Evolutionary conservation across 176 grass and related monocot genomes (phyloP).

Genomic region (Oryza rufipogon): DNA sequence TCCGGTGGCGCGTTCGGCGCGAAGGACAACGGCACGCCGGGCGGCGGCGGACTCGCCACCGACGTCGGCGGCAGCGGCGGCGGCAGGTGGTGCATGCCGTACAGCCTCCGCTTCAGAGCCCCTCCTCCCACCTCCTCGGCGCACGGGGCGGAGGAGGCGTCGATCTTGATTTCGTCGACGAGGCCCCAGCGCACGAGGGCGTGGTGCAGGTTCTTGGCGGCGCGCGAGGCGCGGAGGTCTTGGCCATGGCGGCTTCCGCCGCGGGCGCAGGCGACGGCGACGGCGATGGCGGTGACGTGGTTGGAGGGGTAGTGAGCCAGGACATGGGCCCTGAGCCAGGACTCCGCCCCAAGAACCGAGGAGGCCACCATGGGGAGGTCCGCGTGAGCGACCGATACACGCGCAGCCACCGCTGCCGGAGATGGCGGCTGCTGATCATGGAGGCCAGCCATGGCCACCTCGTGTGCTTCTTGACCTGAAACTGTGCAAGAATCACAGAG

Average conservation of each 20-base stretch:
- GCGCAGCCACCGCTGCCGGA: constrained; percentile 11
- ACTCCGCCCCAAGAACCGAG: constrained; percentile 47
- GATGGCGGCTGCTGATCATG: constrained; percentile 4
- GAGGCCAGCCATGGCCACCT: constrained; percentile 33
- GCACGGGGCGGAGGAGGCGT: constrained; percentile 14
- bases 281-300: constrained; percentile 39
- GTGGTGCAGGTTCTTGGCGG: constrained; percentile 48
- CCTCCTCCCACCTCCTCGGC: not conserved
- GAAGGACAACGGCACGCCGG: constrained; percentile 30
- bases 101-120: constrained; percentile 29
- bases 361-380: constrained; percentile 41
- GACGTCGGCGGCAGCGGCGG: not conserved
- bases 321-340: constrained; percentile 53
- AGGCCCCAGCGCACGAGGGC: constrained; percentile 48
- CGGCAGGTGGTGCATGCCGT: constrained; percentile 26
- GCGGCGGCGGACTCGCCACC: not conserved
- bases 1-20: constrained; percentile 33
- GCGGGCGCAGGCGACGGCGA: constrained; percentile 28
- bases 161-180: constrained; percentile 43
- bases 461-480: constrained; percentile 59
- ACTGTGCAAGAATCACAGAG: constrained; percentile 32
- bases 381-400: constrained; percentile 29
- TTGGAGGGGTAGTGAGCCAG: constrained; percentile 36
- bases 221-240: not conserved
- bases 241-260: not conserved